Conservation (phyloP, 140 eudicot species). For the Senecio squalidus region DNA sequence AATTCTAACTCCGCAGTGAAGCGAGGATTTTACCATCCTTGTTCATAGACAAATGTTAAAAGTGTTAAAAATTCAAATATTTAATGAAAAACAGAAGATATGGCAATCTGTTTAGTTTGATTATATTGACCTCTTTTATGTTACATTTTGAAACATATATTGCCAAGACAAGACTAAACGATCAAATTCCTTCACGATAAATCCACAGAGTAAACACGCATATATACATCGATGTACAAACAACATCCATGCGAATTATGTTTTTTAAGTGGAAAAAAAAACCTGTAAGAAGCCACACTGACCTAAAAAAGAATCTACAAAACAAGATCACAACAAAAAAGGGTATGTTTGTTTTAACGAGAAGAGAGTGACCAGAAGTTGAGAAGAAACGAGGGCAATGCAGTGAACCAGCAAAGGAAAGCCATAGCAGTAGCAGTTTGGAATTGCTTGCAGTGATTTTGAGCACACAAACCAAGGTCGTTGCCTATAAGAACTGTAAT, state of each 20-base stretch:
- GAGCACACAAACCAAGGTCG: slow-evolving; percentile 60
- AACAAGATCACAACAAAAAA: slow-evolving; percentile 9
- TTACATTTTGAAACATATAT: not conserved
- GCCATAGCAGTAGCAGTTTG: slow-evolving; percentile 87
- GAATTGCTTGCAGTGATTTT: slow-evolving; percentile 76
- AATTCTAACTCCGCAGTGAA: no score
- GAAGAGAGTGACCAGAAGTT: slow-evolving; percentile 84
- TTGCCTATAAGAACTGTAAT: slow-evolving; percentile 80
- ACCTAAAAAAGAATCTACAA: slow-evolving; percentile 20
- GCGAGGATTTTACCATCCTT: no score
- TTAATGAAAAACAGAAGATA: no score
- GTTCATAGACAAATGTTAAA: no score
- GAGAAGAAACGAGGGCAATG: slow-evolving; percentile 75
- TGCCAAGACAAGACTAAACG: no score
- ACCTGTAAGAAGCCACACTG: slow-evolving; percentile 18
- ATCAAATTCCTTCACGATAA: not conserved
- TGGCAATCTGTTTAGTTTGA: no score
- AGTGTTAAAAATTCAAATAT: no score
- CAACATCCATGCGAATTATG: slow-evolving; percentile 15
- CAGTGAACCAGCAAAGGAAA: slow-evolving; percentile 82
- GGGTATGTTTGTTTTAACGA: slow-evolving; percentile 22
- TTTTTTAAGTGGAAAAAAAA: not conserved
- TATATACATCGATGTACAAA: slow-evolving; percentile 21
- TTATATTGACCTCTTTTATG: no score
- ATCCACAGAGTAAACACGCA: slow-evolving; percentile 22